Conservation (phyloP, 257 asterid species). For the Salvia splendens region DNA sequence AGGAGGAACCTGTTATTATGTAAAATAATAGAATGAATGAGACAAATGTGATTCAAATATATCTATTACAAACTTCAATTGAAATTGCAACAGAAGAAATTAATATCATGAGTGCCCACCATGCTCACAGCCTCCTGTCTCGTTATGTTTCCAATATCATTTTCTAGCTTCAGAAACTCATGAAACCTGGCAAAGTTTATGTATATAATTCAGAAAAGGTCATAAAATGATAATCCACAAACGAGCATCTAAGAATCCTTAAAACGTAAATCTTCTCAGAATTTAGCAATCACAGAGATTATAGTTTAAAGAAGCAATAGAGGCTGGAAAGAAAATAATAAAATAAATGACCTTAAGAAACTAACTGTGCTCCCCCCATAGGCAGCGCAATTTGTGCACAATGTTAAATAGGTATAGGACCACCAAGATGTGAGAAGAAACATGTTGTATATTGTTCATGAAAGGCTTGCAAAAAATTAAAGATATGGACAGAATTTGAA, state of each 20-base stretch:
- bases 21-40: constrained; percentile 26
- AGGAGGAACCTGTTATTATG: constrained; percentile 89
- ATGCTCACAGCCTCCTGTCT: constrained; percentile 99
- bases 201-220: constrained; percentile 20
- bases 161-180: constrained; percentile 83
- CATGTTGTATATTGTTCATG: not conserved
- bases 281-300: not conserved
- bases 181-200: constrained; percentile 75
- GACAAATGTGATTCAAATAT: constrained; percentile 2
- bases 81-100: constrained; percentile 22
- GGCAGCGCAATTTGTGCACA: constrained; percentile 1
- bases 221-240: constrained; percentile 18
- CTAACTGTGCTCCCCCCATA: not conserved
- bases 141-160: constrained; percentile 95
- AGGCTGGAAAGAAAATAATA: not conserved
- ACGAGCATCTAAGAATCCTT: constrained; percentile 13
- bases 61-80: constrained; percentile 1
- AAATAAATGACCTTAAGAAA: not conserved
- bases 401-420: not conserved
- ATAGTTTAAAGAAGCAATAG: not conserved
- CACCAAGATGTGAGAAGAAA: constrained; percentile 8
- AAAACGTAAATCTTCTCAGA: not conserved
- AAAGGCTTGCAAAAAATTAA: constrained; percentile 7
- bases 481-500: constrained; percentile 1
- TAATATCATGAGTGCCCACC: constrained; percentile 51